Percentiles rank a stretch among this genome's conserved stretches.
Conservation (phyloP, 805 yeast genomes). For the Isabelozyma rhagii region DNA sequence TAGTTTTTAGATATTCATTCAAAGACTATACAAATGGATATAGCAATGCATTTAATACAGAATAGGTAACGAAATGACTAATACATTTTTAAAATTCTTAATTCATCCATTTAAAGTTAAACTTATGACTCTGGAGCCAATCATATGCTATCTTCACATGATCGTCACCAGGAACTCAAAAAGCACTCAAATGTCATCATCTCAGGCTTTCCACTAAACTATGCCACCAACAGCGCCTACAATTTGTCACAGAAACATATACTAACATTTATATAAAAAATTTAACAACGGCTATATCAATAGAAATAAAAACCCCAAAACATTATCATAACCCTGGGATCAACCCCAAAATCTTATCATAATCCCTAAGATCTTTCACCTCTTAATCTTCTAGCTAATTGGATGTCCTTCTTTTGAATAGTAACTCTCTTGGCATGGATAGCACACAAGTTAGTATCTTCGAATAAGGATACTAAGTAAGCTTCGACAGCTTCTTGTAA, state of each 20-base stretch:
- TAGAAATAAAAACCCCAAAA: background rate
- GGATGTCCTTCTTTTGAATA: constrained; percentile 97
- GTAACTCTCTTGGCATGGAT: constrained; percentile 99
- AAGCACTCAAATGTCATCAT: no score
- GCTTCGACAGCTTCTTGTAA: constrained; percentile 99
- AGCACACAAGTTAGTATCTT: constrained; percentile 98
- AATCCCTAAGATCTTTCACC: constrained; percentile 79
- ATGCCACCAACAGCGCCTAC: no score
- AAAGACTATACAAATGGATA: no score
- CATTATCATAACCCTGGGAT: background rate
- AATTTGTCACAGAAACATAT: background rate
- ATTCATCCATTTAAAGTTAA: no score
- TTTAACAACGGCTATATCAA: background rate
- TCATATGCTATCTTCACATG: no score
- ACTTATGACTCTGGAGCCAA: no score
- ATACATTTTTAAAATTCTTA: no score
- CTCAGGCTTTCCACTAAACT: no score
- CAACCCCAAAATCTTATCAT: constrained; percentile 1
- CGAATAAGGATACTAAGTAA: constrained; percentile 91
- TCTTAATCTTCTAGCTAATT: constrained; percentile 95
- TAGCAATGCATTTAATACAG: no score
- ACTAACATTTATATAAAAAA: background rate
- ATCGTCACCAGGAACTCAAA: no score
- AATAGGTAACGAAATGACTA: no score
- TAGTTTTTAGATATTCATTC: no score